Evolutionary conservation across 2,329 filamentous ascomycete species (phyloP).

Genomic region (Pseudocercospora pini-densiflorae): DNA sequence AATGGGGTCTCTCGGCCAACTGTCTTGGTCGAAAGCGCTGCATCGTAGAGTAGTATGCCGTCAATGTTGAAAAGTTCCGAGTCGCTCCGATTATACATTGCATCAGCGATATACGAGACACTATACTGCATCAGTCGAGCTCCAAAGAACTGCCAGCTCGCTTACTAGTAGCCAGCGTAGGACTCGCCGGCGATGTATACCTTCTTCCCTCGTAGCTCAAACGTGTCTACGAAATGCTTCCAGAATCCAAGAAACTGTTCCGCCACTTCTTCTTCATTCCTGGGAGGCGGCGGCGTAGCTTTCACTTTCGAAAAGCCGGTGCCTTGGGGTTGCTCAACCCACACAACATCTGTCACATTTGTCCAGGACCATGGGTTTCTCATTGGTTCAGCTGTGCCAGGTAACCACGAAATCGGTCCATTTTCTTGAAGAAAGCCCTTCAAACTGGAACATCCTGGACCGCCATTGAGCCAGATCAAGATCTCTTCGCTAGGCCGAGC

Average conservation of each 20-base stretch:
- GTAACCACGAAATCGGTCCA: slow-evolving; percentile 49
- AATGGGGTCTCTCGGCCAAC: slow-evolving; percentile 53
- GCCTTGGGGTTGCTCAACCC: slow-evolving; percentile 60
- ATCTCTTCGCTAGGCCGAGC: neutral
- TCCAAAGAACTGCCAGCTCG: neutral
- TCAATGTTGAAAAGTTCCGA: slow-evolving; percentile 40
- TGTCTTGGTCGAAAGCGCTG: slow-evolving; percentile 12
- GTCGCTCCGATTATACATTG: slow-evolving; percentile 36
- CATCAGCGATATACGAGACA: slow-evolving; percentile 38
- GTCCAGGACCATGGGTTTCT: slow-evolving; percentile 54
- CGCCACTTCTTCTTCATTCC: slow-evolving; percentile 46
- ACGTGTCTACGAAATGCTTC: slow-evolving; percentile 57
- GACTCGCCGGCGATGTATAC: slow-evolving; percentile 44
- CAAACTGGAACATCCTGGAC: slow-evolving; percentile 29
- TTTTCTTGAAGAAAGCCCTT: slow-evolving; percentile 27
- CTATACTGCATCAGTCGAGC: neutral
- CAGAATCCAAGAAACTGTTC: slow-evolving; percentile 50
- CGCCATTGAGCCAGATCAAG: slow-evolving; percentile 28
- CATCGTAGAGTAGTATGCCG: slow-evolving; percentile 41
- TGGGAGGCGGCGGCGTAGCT: slow-evolving; percentile 42
- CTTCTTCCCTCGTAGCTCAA: slow-evolving; percentile 53
- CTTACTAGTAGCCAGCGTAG: slow-evolving; percentile 21
- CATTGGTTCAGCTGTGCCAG: slow-evolving; percentile 44
- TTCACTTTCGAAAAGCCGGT: slow-evolving; percentile 51
- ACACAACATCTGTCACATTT: slow-evolving; percentile 76